Conservation (phyloP, 2,329 filamentous ascomycete genomes). For the Aspergillus fumigatus region DNA sequence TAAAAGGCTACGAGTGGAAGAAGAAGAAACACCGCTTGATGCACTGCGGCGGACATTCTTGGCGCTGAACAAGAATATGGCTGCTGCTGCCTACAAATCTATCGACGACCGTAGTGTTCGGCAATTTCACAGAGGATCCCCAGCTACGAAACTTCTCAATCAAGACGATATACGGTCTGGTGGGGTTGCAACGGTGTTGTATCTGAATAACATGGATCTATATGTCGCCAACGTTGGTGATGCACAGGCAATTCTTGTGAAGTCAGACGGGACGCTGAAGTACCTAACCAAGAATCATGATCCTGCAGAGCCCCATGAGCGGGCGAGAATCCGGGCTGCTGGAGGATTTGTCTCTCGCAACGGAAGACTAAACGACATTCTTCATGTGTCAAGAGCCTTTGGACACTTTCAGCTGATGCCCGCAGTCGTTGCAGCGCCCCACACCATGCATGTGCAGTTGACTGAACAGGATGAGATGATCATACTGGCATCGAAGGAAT, state of each 20-base stretch:
- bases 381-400: conserved; percentile 91
- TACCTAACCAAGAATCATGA: conserved; percentile 90
- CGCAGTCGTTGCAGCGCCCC: conserved; percentile 83
- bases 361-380: conserved; percentile 84
- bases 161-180: conserved; percentile 88
- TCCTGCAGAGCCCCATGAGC: conserved; percentile 77
- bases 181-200: conserved; percentile 86
- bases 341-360: conserved; percentile 95
- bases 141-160: conserved; percentile 70
- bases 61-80: conserved; percentile 87
- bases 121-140: conserved; percentile 62
- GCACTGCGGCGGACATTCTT: conserved; percentile 84
- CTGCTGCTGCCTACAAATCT: conserved; percentile 74
- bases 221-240: conserved; percentile 95
- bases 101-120: conserved; percentile 66
- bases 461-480: conserved; percentile 91
- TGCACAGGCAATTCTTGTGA: conserved; percentile 90
- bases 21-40: conserved; percentile 71
- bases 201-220: conserved; percentile 82
- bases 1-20: conserved; percentile 62
- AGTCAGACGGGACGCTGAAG: conserved; percentile 76
- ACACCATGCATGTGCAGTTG: conserved; percentile 72
- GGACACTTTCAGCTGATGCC: conserved; percentile 92
- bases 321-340: conserved; percentile 85
- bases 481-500: conserved; percentile 80